Base-by-base conservation (phyloP, 768 basidiomycete genomes). In the Tylopilus rubrobrunneus region DNA sequence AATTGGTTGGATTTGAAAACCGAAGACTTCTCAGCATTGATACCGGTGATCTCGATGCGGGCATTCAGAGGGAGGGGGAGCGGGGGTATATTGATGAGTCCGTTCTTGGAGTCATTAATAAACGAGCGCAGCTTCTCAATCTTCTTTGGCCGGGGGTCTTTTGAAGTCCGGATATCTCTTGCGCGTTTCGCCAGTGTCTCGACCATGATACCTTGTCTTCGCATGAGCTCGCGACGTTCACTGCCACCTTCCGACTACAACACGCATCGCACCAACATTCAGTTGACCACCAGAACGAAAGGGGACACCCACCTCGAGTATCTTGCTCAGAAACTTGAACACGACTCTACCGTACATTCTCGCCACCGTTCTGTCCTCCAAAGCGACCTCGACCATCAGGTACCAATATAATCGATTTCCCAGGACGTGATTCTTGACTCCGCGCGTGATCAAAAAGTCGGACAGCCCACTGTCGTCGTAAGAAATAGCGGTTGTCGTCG, bases 351-450 rank as follows among this genome's bases (percentile, higher is more conserved):
- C 92, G 61, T 94, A 98, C 89, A 96, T 93, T 75, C 92, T 94
- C 4, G 90, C 89, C 67, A 92, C 83, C 23, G 84, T 76, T 55
- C 85, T 84, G 64, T 94, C 92, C 63, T 94, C 91, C 43, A 91
- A 72, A 21, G 92, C 90, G 17, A 93, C 86, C 67, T 98, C 97
- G 5, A 98, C 95, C 83, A 94, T 93, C 51, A 98, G 83, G 63
- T 98, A 99, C 97, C 97, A 98, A 67, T 96, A 89, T 58, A 98
- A 76, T 25, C 91, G 79, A 62, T 98, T 98, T 0, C 95, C 97
- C 2, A 99, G 75, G 1, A 96, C 79, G 3, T 77, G 77, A 63
- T 96, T 96, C 58, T 80, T 76, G 12, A 92, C 91, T 17, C 91
- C 92, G 21, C 95, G 81, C 7, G 81, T 72, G 48, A 98, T 90